Conservation (phyloP, 2,329 filamentous ascomycete species). For the Alternaria angustiovoidea region DNA sequence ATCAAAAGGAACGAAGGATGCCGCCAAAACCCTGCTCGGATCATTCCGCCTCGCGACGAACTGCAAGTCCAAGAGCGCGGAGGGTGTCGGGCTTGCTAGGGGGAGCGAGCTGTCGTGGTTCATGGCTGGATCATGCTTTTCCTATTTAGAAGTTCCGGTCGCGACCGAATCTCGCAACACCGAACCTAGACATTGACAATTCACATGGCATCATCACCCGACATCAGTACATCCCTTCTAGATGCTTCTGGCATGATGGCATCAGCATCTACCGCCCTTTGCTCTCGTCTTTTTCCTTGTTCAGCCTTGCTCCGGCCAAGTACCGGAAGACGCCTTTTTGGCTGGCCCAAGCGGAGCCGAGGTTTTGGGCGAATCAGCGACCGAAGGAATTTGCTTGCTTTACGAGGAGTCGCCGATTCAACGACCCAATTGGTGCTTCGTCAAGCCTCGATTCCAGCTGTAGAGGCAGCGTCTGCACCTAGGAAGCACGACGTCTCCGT, state of each 20-base stretch:
- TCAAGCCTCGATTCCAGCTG: conserved; percentile 28
- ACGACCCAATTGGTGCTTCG: conserved; percentile 33
- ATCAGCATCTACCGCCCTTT: conserved; percentile 22
- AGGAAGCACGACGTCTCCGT: conserved; percentile 15
- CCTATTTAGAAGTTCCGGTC: conserved; percentile 27
- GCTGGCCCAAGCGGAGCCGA: conserved; percentile 35
- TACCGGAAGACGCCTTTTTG: conserved; percentile 37
- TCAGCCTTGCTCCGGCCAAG: conserved; percentile 40
- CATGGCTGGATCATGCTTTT: conserved; percentile 35
- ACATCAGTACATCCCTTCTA: conserved; percentile 11
- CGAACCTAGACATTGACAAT: conserved; percentile 2
- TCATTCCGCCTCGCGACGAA: conserved; percentile 36
- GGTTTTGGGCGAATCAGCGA: conserved; percentile 37
- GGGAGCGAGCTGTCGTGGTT: conserved; percentile 30
- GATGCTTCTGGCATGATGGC: conserved; percentile 21
- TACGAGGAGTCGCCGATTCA: conserved; percentile 39
- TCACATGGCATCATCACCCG: conserved; percentile 15
- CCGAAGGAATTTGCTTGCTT: conserved; percentile 37
- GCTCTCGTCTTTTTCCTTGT: conserved; percentile 24
- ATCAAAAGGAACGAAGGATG: conserved; percentile 43
- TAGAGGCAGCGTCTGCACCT: conserved; percentile 24
- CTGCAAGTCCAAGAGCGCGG: conserved; percentile 33
- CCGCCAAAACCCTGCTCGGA: conserved; percentile 43
- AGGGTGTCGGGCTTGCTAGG: conserved; percentile 25
- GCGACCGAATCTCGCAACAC: conserved; percentile 17